Percentiles rank a stretch among this genome's conserved stretches.
phyloP scores from a whole-genome alignment of 1,284 basidiomycete genomes.

The Blastosporella zonata region DNA sequence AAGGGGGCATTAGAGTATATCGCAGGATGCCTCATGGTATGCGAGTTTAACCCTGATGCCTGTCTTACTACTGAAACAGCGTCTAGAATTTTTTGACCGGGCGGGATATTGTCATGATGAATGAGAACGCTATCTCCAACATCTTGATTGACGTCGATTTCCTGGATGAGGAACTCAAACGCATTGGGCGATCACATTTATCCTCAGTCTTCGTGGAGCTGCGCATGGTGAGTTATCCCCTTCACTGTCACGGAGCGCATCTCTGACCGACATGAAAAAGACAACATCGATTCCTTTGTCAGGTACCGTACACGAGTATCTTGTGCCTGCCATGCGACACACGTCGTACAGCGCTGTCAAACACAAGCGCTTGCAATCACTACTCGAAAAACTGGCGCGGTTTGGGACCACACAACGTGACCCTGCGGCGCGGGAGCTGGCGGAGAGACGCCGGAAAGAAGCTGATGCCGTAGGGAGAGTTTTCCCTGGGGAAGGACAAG shows the following conservation, averaged over 20 bases:
- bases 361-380: conserved; percentile 69
- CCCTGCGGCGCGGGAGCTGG: conserved; percentile 52
- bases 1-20: conserved; percentile 84
- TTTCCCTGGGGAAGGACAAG: conserved; percentile 65
- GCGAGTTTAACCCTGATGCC: not conserved
- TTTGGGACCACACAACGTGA: conserved; percentile 66
- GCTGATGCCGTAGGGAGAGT: conserved; percentile 73
- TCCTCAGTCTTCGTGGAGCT: conserved; percentile 80
- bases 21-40: conserved; percentile 82
- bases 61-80: conserved; percentile 8
- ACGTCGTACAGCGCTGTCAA: conserved; percentile 72
- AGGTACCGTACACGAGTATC: conserved; percentile 75
- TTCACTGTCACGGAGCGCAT: conserved; percentile 1
- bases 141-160: conserved; percentile 83
- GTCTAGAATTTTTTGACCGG: conserved; percentile 76
- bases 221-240: conserved; percentile 57
- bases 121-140: conserved; percentile 85
- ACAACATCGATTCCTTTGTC: conserved; percentile 75
- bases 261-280: conserved; percentile 38
- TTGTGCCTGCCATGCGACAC: conserved; percentile 72
- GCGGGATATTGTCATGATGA: conserved; percentile 75
- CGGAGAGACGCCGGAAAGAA: conserved; percentile 72
- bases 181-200: conserved; percentile 69
- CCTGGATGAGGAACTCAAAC: conserved; percentile 77
- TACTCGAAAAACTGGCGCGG: conserved; percentile 79